Base-by-base conservation (phyloP, 495 filamentous ascomycete species). In the Thozetella sp. region DNA sequence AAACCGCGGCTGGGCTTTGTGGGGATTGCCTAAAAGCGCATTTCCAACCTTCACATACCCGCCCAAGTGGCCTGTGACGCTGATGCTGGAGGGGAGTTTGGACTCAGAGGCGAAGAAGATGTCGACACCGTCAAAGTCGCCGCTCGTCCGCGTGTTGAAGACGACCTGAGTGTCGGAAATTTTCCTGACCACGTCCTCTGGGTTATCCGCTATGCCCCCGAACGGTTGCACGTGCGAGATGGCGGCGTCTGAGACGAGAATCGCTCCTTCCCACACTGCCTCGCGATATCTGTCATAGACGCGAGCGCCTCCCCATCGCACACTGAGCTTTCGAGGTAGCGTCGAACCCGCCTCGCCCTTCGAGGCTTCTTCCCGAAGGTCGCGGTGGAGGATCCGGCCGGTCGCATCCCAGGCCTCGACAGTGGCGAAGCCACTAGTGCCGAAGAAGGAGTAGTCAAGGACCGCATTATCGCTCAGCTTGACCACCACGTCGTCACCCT, bases 21-120 rank as follows among this genome's bases (percentile, higher is more conserved):
- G 65, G 0, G 67, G 61, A 30, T 72, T 72, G 20, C 62, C 66
- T 22, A 55, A 52, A n/a, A 67, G 51, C 0, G 56, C 25, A 56
- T 72, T 63, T 20, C 69, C 69, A 45, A 72, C 62, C 25, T 69
- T 72, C 53, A 72, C 69, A 55, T 72, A 69, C 1, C 69, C 69
- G n/a, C 69, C 64, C 2, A 72, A 55, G 20, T 51, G 59, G 12
- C 69, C 69, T 19, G 64, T 23, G 1, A 69, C 34, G 17, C n/a
- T 54, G 23, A 68, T 63, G 3, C 11, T 55, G 22, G 17, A 46
- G 9, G 62, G 59, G 0, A 20, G 11, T 22, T 24, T 6, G 40
- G 2, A 22, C 2, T 22, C 22, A 2, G 23, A 15, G 2, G 13
- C 2, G 25, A 60, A 60, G 17, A 58, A 53, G 10, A 63, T 54